phyloP scores from a whole-genome alignment of 805 yeast genomes.

The Kazachstania bromeliacearum region DNA sequence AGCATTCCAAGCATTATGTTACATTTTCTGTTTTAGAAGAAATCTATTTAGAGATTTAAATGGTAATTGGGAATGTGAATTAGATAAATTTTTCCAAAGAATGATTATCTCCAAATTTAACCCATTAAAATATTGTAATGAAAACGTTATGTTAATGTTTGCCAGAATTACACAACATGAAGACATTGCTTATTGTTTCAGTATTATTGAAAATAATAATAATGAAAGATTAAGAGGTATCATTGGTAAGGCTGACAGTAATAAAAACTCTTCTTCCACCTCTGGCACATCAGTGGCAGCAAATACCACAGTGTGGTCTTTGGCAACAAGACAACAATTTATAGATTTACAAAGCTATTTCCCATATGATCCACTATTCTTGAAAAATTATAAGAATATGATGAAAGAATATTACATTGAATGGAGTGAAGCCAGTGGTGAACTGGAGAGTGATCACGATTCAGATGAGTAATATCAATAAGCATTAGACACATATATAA shows the following conservation, averaged over 20 bases:
- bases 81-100: slow-evolving; percentile 82
- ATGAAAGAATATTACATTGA: slow-evolving; percentile 58
- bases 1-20: slow-evolving; percentile 80
- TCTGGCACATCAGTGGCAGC: slow-evolving; percentile 19
- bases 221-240: slow-evolving; percentile 37
- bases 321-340: slow-evolving; percentile 67
- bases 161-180: slow-evolving; percentile 86
- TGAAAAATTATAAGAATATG: slow-evolving; percentile 49
- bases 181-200: slow-evolving; percentile 85
- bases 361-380: slow-evolving; percentile 87
- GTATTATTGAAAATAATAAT: slow-evolving; percentile 84
- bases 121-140: slow-evolving; percentile 88
- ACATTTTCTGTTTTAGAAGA: slow-evolving; percentile 87
- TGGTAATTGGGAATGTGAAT: slow-evolving; percentile 61
- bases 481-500: no score
- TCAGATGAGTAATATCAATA: slow-evolving; percentile 35
- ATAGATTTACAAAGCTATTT: slow-evolving; percentile 88
- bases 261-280: slow-evolving; percentile 11
- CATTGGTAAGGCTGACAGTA: slow-evolving; percentile 27
- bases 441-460: slow-evolving; percentile 38
- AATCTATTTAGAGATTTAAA: slow-evolving; percentile 39
- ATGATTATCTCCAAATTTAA: slow-evolving; percentile 81
- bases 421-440: slow-evolving; percentile 73
- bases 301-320: slow-evolving; percentile 25
- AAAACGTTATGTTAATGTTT: slow-evolving; percentile 85